Percentiles rank a stretch among this genome's conserved stretches.
Conservation (phyloP, 192 early-diverging fungal genomes). For the Backusella circina region DNA sequence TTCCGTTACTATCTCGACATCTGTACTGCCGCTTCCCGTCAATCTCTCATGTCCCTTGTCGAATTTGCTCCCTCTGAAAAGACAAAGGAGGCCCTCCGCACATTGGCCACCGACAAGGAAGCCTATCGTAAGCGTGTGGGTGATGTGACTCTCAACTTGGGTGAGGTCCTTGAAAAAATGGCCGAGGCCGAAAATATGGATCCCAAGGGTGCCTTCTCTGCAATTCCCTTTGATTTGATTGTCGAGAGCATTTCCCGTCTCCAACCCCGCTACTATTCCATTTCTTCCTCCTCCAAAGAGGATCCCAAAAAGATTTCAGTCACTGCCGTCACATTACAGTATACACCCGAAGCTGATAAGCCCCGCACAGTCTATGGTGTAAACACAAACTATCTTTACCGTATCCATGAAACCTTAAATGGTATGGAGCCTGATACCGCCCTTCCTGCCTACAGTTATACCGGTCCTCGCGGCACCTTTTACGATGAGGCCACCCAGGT, state of each 20-base stretch:
- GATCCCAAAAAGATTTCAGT: slow-evolving; percentile 72
- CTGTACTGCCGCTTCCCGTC: slow-evolving; percentile 64
- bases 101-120: slow-evolving; percentile 66
- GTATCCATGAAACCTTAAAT: slow-evolving; percentile 52
- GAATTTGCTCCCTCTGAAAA: slow-evolving; percentile 57
- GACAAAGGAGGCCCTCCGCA: slow-evolving; percentile 45
- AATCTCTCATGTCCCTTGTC: slow-evolving; percentile 58
- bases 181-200: slow-evolving; percentile 36
- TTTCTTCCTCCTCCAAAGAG: slow-evolving; percentile 86
- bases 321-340: slow-evolving; percentile 88
- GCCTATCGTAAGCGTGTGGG: slow-evolving; percentile 56
- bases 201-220: slow-evolving; percentile 32
- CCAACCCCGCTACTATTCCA: slow-evolving; percentile 92
- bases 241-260: slow-evolving; percentile 82
- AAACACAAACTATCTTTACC: slow-evolving; percentile 84
- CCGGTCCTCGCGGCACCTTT: slow-evolving; percentile 42
- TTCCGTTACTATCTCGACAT: slow-evolving; percentile 94
- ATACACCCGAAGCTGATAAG: slow-evolving; percentile 49
- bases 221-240: slow-evolving; percentile 77
- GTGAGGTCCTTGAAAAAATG: slow-evolving; percentile 72
- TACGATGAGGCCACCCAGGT: slow-evolving; percentile 21
- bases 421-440: slow-evolving; percentile 33
- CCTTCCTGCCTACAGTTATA: slow-evolving; percentile 22
- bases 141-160: slow-evolving; percentile 66
- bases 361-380: slow-evolving; percentile 71